These are phyloP conservation scores for Venustampulla echinocandica DNA, from an alignment of 495 filamentous ascomycete species.

Conservation along the genomic window DNA sequence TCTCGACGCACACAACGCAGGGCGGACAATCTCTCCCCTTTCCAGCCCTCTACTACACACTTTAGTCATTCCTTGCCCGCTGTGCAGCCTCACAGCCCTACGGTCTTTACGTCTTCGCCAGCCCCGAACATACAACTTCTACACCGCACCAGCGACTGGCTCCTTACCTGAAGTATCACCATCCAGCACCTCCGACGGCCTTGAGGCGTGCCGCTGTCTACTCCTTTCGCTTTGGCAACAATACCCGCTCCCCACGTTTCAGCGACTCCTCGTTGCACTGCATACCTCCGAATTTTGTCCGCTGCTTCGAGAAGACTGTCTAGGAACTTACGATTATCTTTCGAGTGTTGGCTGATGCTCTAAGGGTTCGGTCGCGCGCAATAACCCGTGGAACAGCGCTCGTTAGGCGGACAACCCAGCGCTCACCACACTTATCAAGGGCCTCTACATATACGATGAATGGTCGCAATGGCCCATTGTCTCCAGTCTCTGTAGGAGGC, in stretches of 20 bases:
- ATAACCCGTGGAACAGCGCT: slow-evolving; percentile 8
- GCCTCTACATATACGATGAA: slow-evolving; percentile 43
- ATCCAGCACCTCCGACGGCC: slow-evolving; percentile 2
- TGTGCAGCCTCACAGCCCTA: slow-evolving; percentile 19
- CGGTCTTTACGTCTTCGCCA: too few relatives aligned
- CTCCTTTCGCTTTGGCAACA: slow-evolving; percentile 17
- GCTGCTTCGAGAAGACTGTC: too few relatives aligned
- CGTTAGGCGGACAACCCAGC: too few relatives aligned
- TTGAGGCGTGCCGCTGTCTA: slow-evolving; percentile 3
- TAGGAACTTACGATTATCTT: slow-evolving; percentile 1
- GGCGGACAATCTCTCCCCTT: too few relatives aligned
- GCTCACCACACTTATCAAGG: slow-evolving; percentile 6
- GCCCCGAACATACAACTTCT: too few relatives aligned
- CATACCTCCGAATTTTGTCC: slow-evolving; percentile 6
- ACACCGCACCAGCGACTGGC: too few relatives aligned
- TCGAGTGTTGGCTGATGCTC: slow-evolving; percentile 10
- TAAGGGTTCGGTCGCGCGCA: slow-evolving; percentile 10
- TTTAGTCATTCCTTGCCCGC: background rate
- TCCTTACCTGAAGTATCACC: too few relatives aligned
- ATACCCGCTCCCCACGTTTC: slow-evolving; percentile 18
- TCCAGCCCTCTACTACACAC: background rate
- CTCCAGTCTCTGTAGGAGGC: slow-evolving; percentile 70
- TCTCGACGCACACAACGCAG: too few relatives aligned
- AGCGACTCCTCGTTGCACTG: slow-evolving; percentile 9
- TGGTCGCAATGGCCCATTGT: slow-evolving; percentile 57